phyloP scores from a whole-genome alignment of 2,329 filamentous ascomycete genomes.

The Zymoseptoria ardabiliae region DNA sequence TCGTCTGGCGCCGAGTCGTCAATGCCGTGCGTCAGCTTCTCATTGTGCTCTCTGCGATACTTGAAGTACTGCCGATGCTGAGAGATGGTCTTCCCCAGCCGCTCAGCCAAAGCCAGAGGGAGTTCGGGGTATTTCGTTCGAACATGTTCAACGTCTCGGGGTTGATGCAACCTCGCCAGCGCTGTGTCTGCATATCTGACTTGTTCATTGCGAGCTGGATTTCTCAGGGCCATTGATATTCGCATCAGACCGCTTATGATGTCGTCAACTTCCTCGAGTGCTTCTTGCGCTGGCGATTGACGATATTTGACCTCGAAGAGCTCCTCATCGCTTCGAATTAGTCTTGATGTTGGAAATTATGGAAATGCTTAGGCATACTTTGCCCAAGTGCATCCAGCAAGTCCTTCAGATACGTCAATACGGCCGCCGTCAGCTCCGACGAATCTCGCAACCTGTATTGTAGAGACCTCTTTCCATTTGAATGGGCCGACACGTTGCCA shows the following conservation, averaged over 20 bases:
- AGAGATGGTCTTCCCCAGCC: conserved; percentile 29
- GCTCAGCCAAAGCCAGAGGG: conserved; percentile 14
- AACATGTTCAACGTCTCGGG: conserved; percentile 8
- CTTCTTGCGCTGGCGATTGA: neutral
- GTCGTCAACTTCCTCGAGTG: conserved; percentile 17
- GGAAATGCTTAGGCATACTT: neutral
- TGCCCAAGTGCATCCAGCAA: neutral
- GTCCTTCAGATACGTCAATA: neutral
- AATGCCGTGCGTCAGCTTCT: conserved; percentile 19
- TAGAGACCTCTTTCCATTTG: conserved; percentile 26
- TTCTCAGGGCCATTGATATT: conserved; percentile 28
- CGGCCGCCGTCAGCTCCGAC: conserved; percentile 14
- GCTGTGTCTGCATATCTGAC: conserved; percentile 15
- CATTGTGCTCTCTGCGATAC: conserved; percentile 29
- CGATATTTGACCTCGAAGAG: neutral
- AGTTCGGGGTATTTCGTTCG: conserved; percentile 2
- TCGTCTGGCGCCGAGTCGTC: neutral
- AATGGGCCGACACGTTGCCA: conserved; percentile 31
- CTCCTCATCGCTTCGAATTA: neutral
- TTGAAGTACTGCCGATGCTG: conserved; percentile 28
- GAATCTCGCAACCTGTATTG: conserved; percentile 30
- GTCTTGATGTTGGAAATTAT: neutral
- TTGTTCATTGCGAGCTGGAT: conserved; percentile 28
- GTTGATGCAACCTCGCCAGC: neutral
- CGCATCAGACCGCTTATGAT: conserved; percentile 28